phyloP scores from a whole-genome alignment of 192 early-diverging fungal species.

The Entomortierella lignicola region DNA sequence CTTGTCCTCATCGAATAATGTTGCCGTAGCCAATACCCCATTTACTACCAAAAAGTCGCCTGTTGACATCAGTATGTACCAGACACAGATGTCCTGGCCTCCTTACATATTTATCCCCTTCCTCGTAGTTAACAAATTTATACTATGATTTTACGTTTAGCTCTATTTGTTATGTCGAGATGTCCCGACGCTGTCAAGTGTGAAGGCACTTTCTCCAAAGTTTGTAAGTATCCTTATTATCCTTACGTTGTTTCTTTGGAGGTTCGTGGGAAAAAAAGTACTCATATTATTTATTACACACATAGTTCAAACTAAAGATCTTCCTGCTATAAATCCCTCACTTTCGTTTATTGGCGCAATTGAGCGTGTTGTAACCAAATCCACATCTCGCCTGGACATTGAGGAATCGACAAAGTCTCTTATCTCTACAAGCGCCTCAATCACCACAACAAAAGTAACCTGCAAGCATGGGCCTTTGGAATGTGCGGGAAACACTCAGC shows the following conservation, averaged over 20 bases:
- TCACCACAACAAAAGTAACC: conserved; percentile 13
- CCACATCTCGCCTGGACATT: neutral
- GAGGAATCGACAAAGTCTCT: neutral
- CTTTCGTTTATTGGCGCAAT: conserved; percentile 38
- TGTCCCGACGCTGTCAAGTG: conserved; percentile 73
- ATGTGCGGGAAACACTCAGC: conserved; percentile 62
- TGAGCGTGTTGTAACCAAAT: neutral
- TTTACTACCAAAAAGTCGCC: conserved; percentile 13
- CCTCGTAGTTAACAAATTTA: too few relatives aligned
- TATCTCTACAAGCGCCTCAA: conserved; percentile 5
- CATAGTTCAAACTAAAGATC: conserved; percentile 11
- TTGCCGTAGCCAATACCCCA: conserved; percentile 5
- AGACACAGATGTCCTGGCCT: too few relatives aligned
- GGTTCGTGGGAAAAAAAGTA: too few relatives aligned
- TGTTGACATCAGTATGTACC: conserved; percentile 42
- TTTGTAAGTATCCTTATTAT: conserved; percentile 31
- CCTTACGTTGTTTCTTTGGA: too few relatives aligned
- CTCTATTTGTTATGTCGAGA: conserved; percentile 79
- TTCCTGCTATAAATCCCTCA: conserved; percentile 18
- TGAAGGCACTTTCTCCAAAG: conserved; percentile 60
- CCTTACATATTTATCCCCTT: too few relatives aligned
- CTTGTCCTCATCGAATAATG: neutral
- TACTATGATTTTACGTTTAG: conserved; percentile 9
- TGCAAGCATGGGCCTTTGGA: conserved; percentile 59
- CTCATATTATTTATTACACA: neutral